These are phyloP conservation scores for Prunus mongolica DNA, from an alignment of 306 rosid genomes.

Conservation along the genomic window DNA sequence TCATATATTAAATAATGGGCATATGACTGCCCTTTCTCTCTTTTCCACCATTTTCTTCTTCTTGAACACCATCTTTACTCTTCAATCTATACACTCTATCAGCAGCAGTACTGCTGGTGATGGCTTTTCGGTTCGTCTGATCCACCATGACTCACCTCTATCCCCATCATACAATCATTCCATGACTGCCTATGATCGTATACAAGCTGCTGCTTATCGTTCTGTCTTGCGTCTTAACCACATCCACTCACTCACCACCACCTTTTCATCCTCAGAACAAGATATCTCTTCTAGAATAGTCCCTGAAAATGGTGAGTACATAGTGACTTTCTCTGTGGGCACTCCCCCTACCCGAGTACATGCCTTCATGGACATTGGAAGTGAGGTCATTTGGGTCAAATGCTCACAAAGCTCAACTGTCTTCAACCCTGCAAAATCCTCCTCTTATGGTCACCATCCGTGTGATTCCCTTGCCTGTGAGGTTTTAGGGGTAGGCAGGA, in stretches of 20 bases:
- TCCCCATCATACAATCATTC: constrained; percentile 20
- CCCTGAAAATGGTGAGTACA: constrained; percentile 14
- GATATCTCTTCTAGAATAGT: background rate
- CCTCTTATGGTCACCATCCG: too few species aligned
- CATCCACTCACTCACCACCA: constrained; percentile 6
- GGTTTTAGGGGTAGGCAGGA: background rate
- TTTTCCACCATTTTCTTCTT: background rate
- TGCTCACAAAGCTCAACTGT: background rate
- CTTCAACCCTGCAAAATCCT: constrained; percentile 9
- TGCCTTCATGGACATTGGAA: constrained; percentile 16
- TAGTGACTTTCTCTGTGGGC: constrained; percentile 12
- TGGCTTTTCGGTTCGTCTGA: constrained; percentile 11
- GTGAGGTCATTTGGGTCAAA: constrained; percentile 16
- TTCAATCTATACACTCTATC: background rate
- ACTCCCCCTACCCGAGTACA: constrained; percentile 16
- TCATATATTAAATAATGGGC: background rate
- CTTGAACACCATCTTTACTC: background rate
- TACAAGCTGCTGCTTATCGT: constrained; percentile 3
- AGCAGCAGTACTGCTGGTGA: background rate
- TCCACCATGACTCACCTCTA: constrained; percentile 25
- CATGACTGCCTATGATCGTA: constrained; percentile 9
- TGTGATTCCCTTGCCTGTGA: constrained; percentile 5
- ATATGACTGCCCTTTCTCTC: background rate
- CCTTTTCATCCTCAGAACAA: background rate
- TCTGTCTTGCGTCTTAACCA: background rate